A percentile compares a stretch with the other conserved stretches of the same genome.
Evolutionary conservation across 1,139 yeast genomes (phyloP).

Genomic region (Arxiozyma slooffiae): DNA sequence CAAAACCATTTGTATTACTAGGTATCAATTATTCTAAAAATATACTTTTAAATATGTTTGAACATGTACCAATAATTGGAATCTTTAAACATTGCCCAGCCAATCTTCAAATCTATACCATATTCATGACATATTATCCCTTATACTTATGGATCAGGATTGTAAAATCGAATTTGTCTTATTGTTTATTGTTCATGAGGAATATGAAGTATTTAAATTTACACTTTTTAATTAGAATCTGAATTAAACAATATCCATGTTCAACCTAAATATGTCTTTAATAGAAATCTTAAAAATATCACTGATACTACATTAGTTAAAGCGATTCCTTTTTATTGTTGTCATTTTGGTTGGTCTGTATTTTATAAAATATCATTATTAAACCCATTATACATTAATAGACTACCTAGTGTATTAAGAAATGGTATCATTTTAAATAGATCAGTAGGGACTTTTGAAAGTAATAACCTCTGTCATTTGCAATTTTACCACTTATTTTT

Average conservation of each 20-base stretch:
- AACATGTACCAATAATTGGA: constrained; percentile 64
- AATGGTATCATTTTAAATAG: constrained; percentile 36
- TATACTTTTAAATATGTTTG: constrained; percentile 29
- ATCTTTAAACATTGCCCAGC: constrained; percentile 58
- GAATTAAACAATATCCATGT: constrained; percentile 9
- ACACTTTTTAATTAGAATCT: constrained; percentile 23
- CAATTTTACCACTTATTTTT: constrained; percentile 80
- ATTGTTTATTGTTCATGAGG: constrained; percentile 17
- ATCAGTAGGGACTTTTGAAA: constrained; percentile 49
- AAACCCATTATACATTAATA: constrained; percentile 50
- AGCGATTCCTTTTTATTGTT: constrained; percentile 81
- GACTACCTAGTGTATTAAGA: constrained; percentile 52
- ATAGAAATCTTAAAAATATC: constrained; percentile 37
- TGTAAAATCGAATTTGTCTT: constrained; percentile 31
- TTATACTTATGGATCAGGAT: constrained; percentile 54
- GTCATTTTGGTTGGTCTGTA: constrained; percentile 49
- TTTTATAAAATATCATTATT: constrained; percentile 61
- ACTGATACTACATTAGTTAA: constrained; percentile 62
- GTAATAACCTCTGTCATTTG: constrained; percentile 66
- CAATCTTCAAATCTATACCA: constrained; percentile 56
- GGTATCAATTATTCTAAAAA: constrained; percentile 31
- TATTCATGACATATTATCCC: constrained; percentile 79
- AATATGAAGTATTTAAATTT: constrained; percentile 26
- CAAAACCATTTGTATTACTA: constrained; percentile 33
- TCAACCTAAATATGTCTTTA: constrained; percentile 1